Conservation (phyloP, 805 yeast species). For the Sugiyamaella americana region DNA sequence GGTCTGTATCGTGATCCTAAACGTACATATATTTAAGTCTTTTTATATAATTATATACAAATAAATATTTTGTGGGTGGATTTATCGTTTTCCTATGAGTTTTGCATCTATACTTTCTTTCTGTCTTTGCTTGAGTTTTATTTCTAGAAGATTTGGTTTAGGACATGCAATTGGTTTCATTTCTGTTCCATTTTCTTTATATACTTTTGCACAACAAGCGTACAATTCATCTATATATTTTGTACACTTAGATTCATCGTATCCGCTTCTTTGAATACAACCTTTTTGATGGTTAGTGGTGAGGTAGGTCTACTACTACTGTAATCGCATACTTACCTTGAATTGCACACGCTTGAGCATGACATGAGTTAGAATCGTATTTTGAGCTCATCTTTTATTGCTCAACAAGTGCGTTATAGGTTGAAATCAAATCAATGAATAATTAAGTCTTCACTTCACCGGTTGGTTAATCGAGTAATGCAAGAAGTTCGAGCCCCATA, state of each 20-base stretch:
- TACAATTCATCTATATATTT: slow-evolving; percentile 63
- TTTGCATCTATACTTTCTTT: slow-evolving; percentile 31
- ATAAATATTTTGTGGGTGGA: neutral
- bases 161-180: slow-evolving; percentile 77
- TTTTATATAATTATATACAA: neutral
- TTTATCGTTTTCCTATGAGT: neutral
- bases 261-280: slow-evolving; percentile 57
- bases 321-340: slow-evolving; percentile 44
- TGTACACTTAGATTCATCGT: slow-evolving; percentile 71
- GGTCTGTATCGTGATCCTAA: slow-evolving; percentile 13
- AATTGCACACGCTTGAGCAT: slow-evolving; percentile 74
- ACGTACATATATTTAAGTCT: slow-evolving; percentile 8
- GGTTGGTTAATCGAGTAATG: too few species aligned
- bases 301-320: too few species aligned
- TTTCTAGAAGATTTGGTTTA: slow-evolving; percentile 49
- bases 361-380: slow-evolving; percentile 38
- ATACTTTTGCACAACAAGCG: slow-evolving; percentile 66
- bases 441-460: too few species aligned
- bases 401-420: too few species aligned
- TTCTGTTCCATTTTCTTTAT: slow-evolving; percentile 51
- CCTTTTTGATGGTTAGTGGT: slow-evolving; percentile 34
- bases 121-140: slow-evolving; percentile 61
- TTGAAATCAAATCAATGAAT: too few species aligned
- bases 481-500: too few species aligned
- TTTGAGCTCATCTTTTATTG: neutral